Conservation (phyloP, 176 grass and related monocot species). For the Areca catechu region DNA sequence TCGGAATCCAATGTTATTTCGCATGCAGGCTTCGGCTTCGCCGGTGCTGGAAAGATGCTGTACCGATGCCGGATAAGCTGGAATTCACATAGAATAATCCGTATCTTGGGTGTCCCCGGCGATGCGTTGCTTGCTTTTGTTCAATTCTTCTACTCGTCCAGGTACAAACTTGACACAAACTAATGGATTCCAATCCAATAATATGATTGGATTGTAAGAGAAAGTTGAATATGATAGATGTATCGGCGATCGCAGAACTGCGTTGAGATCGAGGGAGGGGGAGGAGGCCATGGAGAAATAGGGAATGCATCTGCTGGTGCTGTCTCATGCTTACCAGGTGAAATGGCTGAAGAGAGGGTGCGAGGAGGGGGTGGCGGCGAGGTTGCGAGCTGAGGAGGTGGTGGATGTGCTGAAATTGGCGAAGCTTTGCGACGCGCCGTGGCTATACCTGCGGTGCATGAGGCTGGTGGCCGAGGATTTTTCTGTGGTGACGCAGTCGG, state of each 20-base stretch:
- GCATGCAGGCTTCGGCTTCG: conserved; percentile 50
- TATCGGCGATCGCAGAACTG: neutral
- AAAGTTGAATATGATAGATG: too few species aligned
- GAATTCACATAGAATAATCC: conserved; percentile 31
- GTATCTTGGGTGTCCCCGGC: conserved; percentile 40
- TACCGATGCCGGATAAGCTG: conserved; percentile 28
- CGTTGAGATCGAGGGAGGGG: neutral
- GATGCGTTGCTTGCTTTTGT: conserved; percentile 66
- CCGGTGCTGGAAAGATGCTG: conserved; percentile 73
- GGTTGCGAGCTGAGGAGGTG: conserved; percentile 35
- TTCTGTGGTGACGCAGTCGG: conserved; percentile 42
- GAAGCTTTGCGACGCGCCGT: conserved; percentile 66
- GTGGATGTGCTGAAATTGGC: conserved; percentile 81
- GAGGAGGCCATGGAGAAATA: conserved; percentile 33
- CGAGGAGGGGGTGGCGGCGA: conserved; percentile 39
- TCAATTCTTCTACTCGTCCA: conserved; percentile 46
- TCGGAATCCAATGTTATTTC: neutral
- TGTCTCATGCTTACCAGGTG: conserved; percentile 71
- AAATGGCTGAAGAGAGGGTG: conserved; percentile 56
- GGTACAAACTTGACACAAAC: conserved; percentile 9
- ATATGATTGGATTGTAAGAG: too few species aligned
- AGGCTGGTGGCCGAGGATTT: conserved; percentile 49
- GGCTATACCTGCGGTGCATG: conserved; percentile 50
- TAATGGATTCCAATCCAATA: too few species aligned
- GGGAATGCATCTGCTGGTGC: conserved; percentile 58